A percentile compares a stretch with the other conserved stretches of the same genome.
phyloP scores from a whole-genome alignment of 2,329 filamentous ascomycete species.

The Claviceps sp. region DNA sequence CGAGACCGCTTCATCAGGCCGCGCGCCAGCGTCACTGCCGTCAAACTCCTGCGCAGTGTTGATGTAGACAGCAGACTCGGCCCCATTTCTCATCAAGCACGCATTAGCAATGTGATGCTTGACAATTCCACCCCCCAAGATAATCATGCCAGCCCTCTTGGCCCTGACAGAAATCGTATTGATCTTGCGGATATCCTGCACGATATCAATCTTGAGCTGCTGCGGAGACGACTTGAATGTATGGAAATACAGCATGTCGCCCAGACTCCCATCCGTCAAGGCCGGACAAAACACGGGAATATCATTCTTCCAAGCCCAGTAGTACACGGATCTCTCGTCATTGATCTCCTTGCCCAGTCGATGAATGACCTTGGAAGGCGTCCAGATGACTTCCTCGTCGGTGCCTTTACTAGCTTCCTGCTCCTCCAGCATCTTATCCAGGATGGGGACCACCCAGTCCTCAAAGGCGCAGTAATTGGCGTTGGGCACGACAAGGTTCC shows the following conservation, averaged over 20 bases:
- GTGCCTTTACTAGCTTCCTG: slow-evolving; percentile 67
- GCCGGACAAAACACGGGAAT: slow-evolving; percentile 97
- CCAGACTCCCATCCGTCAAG: slow-evolving; percentile 84
- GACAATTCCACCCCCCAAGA: slow-evolving; percentile 85
- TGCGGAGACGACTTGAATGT: slow-evolving; percentile 78
- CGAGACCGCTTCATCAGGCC: slow-evolving; percentile 91
- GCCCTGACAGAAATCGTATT: slow-evolving; percentile 86
- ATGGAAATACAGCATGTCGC: slow-evolving; percentile 98
- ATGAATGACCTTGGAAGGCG: slow-evolving; percentile 81
- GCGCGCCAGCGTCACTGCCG: slow-evolving; percentile 86
- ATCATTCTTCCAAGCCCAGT: slow-evolving; percentile 95
- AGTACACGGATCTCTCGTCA: slow-evolving; percentile 80
- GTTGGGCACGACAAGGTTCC: slow-evolving; percentile 90
- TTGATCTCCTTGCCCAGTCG: slow-evolving; percentile 89
- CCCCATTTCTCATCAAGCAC: slow-evolving; percentile 92
- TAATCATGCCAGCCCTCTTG: slow-evolving; percentile 84
- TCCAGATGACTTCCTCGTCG: slow-evolving; percentile 71
- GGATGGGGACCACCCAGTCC: slow-evolving; percentile 90
- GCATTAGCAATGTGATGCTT: slow-evolving; percentile 99
- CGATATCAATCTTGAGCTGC: slow-evolving; percentile 77
- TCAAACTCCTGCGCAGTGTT: slow-evolving; percentile 98
- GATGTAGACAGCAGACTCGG: slow-evolving; percentile 92
- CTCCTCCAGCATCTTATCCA: slow-evolving; percentile 88
- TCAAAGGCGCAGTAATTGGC: slow-evolving; percentile 93
- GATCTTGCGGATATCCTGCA: slow-evolving; percentile 84